phyloP scores from a whole-genome alignment of 2,329 filamentous ascomycete genomes.

The Eutypella sp. region DNA sequence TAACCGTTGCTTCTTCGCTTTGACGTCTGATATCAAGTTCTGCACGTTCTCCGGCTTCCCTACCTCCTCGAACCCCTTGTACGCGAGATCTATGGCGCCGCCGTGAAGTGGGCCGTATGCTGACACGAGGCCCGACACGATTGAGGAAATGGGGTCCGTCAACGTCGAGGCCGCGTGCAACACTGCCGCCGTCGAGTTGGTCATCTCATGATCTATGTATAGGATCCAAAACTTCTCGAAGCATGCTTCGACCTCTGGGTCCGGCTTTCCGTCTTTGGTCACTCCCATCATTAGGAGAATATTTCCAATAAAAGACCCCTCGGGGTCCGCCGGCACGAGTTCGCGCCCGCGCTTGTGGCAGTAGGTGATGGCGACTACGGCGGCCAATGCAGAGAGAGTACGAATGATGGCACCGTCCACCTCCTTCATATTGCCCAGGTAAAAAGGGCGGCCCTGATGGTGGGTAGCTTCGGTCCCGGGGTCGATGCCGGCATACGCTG shows the following conservation, averaged over 20 bases:
- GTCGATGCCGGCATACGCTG: conserved; percentile 26
- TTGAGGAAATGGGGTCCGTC: conserved; percentile 37
- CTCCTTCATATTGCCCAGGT: conserved; percentile 27
- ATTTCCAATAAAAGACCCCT: conserved; percentile 35
- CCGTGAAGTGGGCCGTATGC: conserved; percentile 43
- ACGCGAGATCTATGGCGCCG: conserved; percentile 44
- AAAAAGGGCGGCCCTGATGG: conserved; percentile 30
- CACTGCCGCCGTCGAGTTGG: conserved; percentile 41
- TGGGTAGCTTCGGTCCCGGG: conserved; percentile 28
- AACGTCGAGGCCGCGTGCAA: conserved; percentile 42
- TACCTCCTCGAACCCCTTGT: conserved; percentile 34
- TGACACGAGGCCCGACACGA: conserved; percentile 34
- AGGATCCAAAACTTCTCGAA: conserved; percentile 37
- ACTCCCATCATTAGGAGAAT: conserved; percentile 42
- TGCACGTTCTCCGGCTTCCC: conserved; percentile 33
- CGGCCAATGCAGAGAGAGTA: conserved; percentile 29
- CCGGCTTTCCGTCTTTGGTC: conserved; percentile 23
- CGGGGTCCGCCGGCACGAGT: conserved; percentile 28
- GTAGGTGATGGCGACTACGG: conserved; percentile 32
- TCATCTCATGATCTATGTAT: conserved; percentile 45
- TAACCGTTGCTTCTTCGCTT: conserved; percentile 34
- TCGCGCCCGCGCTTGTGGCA: conserved; percentile 32
- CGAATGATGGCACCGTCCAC: conserved; percentile 32
- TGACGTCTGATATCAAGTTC: conserved; percentile 34
- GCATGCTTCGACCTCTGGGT: conserved; percentile 24